These are phyloP conservation scores for Yamadazyma oceani DNA, from an alignment of 1,139 yeast genomes.

Conservation along the genomic window DNA sequence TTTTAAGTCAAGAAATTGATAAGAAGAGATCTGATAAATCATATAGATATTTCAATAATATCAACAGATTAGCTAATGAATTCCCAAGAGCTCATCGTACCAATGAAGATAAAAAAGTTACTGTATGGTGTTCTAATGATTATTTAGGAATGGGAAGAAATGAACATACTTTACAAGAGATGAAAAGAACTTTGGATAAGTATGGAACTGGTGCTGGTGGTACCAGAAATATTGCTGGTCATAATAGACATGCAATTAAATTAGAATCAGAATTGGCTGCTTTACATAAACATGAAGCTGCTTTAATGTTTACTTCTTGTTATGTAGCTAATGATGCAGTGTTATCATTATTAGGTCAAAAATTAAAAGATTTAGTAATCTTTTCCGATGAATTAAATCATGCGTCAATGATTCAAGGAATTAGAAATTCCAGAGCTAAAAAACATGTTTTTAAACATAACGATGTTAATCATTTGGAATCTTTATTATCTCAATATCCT, in stretches of 20 bases:
- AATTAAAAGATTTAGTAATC: slow-evolving; percentile 83
- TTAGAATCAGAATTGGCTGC: slow-evolving; percentile 87
- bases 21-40: slow-evolving; percentile 86
- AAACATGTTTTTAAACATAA: slow-evolving; percentile 93
- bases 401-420: slow-evolving; percentile 97
- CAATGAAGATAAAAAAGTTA: slow-evolving; percentile 74
- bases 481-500: slow-evolving; percentile 75
- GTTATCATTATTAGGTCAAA: slow-evolving; percentile 87
- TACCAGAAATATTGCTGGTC: slow-evolving; percentile 98
- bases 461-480: slow-evolving; percentile 79
- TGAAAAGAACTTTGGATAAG: slow-evolving; percentile 78
- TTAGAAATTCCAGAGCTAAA: slow-evolving; percentile 82
- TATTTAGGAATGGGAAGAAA: slow-evolving; percentile 93
- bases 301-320: slow-evolving; percentile 92
- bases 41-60: slow-evolving; percentile 93
- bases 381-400: slow-evolving; percentile 93
- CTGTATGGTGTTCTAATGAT: slow-evolving; percentile 99
- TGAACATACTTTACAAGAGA: slow-evolving; percentile 65
- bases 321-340: slow-evolving; percentile 97
- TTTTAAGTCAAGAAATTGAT: slow-evolving; percentile 60
- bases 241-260: slow-evolving; percentile 81
- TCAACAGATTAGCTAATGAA: slow-evolving; percentile 90
- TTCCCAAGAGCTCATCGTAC: slow-evolving; percentile 91
- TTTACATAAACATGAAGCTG: slow-evolving; percentile 92
- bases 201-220: slow-evolving; percentile 99